phyloP scores from a whole-genome alignment of 768 basidiomycete species.

The Trametes punicea region DNA sequence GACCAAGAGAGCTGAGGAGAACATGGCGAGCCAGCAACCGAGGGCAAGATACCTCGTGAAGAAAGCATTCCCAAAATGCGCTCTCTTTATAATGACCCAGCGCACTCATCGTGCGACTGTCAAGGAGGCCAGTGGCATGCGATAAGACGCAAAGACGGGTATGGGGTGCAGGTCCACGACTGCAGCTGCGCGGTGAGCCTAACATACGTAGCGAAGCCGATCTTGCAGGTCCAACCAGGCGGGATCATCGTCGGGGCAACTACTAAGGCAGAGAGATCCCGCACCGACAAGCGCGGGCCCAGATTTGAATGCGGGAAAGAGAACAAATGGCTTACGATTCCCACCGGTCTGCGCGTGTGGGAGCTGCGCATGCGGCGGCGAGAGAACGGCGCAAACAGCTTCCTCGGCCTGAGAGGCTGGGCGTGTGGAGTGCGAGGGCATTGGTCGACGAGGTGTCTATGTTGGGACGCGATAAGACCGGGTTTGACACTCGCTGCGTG shows the following conservation, averaged over 20 bases:
- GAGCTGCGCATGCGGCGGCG: constrained; percentile 14
- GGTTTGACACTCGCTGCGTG: constrained; percentile 1
- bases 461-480: constrained; percentile 7
- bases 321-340: constrained; percentile 1
- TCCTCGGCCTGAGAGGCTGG: background rate
- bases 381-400: constrained; percentile 8
- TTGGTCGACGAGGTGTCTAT: constrained; percentile 1
- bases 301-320: constrained; percentile 5
- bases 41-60: background rate
- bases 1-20: constrained; percentile 22
- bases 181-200: constrained; percentile 7
- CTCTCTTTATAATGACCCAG: background rate
- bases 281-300: background rate
- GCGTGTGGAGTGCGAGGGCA: background rate
- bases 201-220: background rate
- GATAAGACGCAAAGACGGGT: constrained; percentile 7
- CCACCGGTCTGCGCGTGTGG: constrained; percentile 6
- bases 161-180: background rate
- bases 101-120: background rate
- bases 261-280: background rate
- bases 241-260: constrained; percentile 8
- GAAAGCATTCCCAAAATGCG: background rate
- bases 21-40: constrained; percentile 16
- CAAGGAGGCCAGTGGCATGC: constrained; percentile 1
- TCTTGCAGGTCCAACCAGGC: background rate